Conservation (phyloP, 2,329 filamentous ascomycete genomes). For the Arthrobotrys musiformis region DNA sequence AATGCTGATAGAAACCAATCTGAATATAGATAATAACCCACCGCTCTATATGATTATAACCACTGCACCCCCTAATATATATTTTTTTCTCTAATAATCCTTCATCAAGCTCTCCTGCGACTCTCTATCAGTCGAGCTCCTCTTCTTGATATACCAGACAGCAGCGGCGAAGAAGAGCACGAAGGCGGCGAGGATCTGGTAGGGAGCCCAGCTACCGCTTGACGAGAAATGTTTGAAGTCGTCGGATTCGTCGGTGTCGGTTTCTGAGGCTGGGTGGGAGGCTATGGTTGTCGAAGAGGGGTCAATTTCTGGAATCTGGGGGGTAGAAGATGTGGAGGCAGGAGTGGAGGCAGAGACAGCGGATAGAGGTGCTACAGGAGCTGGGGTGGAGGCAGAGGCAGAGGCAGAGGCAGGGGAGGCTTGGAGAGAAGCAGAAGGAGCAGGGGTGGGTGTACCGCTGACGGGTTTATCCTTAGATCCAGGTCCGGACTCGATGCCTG, state of each 20-base stretch:
- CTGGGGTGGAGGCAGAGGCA: neutral
- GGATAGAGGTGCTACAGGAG: neutral
- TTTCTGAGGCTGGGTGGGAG: constrained; percentile 43
- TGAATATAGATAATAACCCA: neutral
- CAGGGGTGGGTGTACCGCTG: constrained; percentile 13
- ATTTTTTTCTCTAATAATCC: constrained; percentile 45
- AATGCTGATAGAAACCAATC: no score
- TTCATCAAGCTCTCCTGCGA: constrained; percentile 48
- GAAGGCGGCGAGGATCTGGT: constrained; percentile 38
- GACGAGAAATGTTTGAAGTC: constrained; percentile 22
- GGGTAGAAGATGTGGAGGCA: constrained; percentile 4
- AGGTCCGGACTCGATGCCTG: constrained; percentile 2
- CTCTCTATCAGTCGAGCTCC: constrained; percentile 40
- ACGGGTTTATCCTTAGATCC: neutral
- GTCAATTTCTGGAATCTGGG: constrained; percentile 25
- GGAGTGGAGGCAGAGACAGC: neutral
- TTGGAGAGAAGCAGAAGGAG: neutral
- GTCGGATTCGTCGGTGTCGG: constrained; percentile 45
- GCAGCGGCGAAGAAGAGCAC: constrained; percentile 29
- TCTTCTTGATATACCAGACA: constrained; percentile 53
- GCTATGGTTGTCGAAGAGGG: constrained; percentile 1
- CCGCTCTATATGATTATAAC: neutral
- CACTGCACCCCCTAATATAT: no score
- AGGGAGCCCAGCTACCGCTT: constrained; percentile 22
- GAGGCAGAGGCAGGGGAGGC: neutral